Percentiles rank a stretch among this genome's conserved stretches.
Evolutionary conservation across 495 filamentous ascomycete genomes (phyloP).

Genomic region (Acidiella bohemica): DNA sequence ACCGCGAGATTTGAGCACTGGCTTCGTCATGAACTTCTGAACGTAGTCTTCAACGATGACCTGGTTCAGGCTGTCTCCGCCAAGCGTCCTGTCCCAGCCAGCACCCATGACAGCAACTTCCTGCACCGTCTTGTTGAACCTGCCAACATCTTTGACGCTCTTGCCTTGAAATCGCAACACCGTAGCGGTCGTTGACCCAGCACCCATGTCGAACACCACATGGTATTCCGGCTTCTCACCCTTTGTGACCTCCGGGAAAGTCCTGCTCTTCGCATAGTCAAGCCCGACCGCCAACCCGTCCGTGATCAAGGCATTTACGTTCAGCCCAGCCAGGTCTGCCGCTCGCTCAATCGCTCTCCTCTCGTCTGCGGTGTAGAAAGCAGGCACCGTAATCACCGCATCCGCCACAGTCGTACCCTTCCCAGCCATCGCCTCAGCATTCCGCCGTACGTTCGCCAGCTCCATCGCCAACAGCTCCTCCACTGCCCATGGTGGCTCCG

Average conservation of each 20-base stretch:
- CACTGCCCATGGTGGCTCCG: slow-evolving; percentile 61
- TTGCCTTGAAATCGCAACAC: slow-evolving; percentile 79
- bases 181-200: slow-evolving; percentile 92
- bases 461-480: slow-evolving; percentile 97
- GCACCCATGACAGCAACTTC: slow-evolving; percentile 76
- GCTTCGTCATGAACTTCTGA: slow-evolving; percentile 55
- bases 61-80: slow-evolving; percentile 79
- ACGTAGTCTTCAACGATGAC: slow-evolving; percentile 83
- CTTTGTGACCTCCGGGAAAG: slow-evolving; percentile 70
- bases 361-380: slow-evolving; percentile 82
- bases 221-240: slow-evolving; percentile 85
- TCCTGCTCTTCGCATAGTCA: slow-evolving; percentile 85
- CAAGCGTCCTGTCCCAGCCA: slow-evolving; percentile 80
- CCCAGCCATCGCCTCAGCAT: slow-evolving; percentile 78
- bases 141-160: slow-evolving; percentile 80
- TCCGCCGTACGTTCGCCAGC: slow-evolving; percentile 71
- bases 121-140: slow-evolving; percentile 92
- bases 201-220: slow-evolving; percentile 94
- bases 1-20: slow-evolving; percentile 53
- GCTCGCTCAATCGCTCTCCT: slow-evolving; percentile 69
- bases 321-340: slow-evolving; percentile 74
- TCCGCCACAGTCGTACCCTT: slow-evolving; percentile 59
- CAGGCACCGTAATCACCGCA: slow-evolving; percentile 80
- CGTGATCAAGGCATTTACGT: slow-evolving; percentile 69
- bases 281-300: slow-evolving; percentile 87